Evolutionary conservation across 1,284 basidiomycete genomes (phyloP), one percentile per base, ranked within the genome.

Genomic region (Pyrrhoderma noxium): DNA sequence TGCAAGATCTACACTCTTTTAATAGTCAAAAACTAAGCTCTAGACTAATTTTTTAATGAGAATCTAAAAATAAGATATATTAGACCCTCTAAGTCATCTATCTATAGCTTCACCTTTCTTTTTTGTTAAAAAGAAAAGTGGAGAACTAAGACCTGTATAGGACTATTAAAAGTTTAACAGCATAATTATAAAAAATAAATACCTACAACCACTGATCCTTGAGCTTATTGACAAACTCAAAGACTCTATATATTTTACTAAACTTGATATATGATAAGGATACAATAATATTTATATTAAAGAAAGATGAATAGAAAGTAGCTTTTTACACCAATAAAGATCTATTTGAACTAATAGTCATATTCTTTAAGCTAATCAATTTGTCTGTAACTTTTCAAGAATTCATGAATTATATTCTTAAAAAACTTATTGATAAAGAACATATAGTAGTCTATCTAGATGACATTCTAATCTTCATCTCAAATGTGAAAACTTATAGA

Each of bases 341-440:
- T 0, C 60, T 75, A 0, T 72, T 58, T 52, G 62, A 70, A 57
- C 65, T 52, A 45, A 43, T 49, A 2, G 65, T 69, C 25, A 63
- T 70, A 65, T 64, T 63, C 0, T 67, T 67, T 48, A 66, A 70
- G 0, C 58, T 72, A 5, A 66, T 64, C 43, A 74, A 73, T 53
- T 67, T 66, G 0, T 70, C 70, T 0, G 62, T 66, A 1, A 57
- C 61, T 0, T 67, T 69, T 57, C 68, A 70, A 47, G 7, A 18
- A 49, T 38, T 49, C 35, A 57, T 57, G 56, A 48, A 55, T 31
- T 49, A 53, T 7, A 48, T 58, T 31, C 54, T 59, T 34, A 22
- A 36, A 13, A 45, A 54, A 25, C 18, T 47, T 21, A 43, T 59
- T 25, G 9, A 18, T 2, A 22, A 13, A 5, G 13, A 45, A 7